Base-by-base conservation (phyloP, 169 alveolate species). In the Eimeria brunetti region DNA sequence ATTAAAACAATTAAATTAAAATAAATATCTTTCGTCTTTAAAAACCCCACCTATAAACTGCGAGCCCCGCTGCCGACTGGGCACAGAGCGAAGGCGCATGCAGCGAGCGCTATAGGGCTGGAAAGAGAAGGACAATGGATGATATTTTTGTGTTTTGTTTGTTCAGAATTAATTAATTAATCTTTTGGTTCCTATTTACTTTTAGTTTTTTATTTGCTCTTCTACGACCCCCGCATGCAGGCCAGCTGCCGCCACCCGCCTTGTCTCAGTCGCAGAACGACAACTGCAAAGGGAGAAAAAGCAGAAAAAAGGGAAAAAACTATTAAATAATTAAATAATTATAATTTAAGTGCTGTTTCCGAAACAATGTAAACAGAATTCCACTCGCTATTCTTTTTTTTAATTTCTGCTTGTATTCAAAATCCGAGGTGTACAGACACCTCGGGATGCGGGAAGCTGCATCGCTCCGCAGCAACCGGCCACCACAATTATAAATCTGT, bases 401-500 rank as follows among this genome's bases (percentile, higher is more conserved):
- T 36, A 64, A 7, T 64, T 64, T 27, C n/a, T n/a, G 75, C 75
- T 0, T 27, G 7, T 9, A 27, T 24, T 64, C 41, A 36, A 64
- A 64, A 36, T 64, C 75, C n/a, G 41, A n/a, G 38, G 75, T 64
- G 75, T 64, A 64, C 75, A 64, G 75, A n/a, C 41, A n/a, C 56
- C 83, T 14, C 56, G 53, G 83, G 56, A 41, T 41, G 51, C 46
- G 8, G 44, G 5, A 49, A 24, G 53, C 83, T 2, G 51, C 46
- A 20, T 8, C 0, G 46, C 0, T 49, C n/a, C 46, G 53, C 56
- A 73, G 33, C 56, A 73, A 36, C 27, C 83, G 46, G 80, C 64
- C 9, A 18, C 64, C 9, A 18, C 64, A 56, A 18, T 18, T 12
- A 18, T 18, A 56, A 18, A 9, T 12, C 64, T 56, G 64, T 9